These are phyloP conservation scores for Aspergillus bertholletiae DNA, from an alignment of 495 filamentous ascomycete genomes.

Conservation along the genomic window DNA sequence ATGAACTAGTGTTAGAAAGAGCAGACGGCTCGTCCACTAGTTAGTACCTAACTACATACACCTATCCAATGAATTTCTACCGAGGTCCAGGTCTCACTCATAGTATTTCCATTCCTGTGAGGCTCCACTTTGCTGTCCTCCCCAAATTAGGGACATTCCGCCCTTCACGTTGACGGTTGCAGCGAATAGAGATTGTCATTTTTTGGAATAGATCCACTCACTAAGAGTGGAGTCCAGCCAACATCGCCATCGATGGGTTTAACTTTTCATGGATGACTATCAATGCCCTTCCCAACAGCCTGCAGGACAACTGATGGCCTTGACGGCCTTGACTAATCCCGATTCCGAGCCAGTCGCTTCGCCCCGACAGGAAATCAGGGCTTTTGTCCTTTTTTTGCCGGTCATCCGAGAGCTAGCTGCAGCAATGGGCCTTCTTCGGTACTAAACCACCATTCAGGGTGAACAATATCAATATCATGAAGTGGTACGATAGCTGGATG, in stretches of 20 bases:
- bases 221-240: neutral
- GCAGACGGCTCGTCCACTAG: no score
- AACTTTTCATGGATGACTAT: neutral
- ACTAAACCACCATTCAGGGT: neutral
- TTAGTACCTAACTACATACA: no score
- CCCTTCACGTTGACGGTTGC: neutral
- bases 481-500: neutral
- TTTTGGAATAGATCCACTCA: neutral
- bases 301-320: neutral
- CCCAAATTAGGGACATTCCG: neutral
- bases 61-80: no score
- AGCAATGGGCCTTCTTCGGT: neutral
- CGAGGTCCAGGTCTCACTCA: neutral
- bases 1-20: no score
- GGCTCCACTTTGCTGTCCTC: neutral
- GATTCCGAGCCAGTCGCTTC: neutral
- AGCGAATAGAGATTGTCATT: neutral
- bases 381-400: slow-evolving; percentile 2
- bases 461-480: neutral
- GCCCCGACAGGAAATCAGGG: slow-evolving; percentile 1
- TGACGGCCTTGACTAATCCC: neutral
- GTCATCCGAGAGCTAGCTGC: neutral
- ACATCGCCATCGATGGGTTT: neutral
- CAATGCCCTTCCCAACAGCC: no score
- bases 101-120: neutral